phyloP scores from a whole-genome alignment of 192 early-diverging fungal genomes.

The Coemansia sp. region DNA sequence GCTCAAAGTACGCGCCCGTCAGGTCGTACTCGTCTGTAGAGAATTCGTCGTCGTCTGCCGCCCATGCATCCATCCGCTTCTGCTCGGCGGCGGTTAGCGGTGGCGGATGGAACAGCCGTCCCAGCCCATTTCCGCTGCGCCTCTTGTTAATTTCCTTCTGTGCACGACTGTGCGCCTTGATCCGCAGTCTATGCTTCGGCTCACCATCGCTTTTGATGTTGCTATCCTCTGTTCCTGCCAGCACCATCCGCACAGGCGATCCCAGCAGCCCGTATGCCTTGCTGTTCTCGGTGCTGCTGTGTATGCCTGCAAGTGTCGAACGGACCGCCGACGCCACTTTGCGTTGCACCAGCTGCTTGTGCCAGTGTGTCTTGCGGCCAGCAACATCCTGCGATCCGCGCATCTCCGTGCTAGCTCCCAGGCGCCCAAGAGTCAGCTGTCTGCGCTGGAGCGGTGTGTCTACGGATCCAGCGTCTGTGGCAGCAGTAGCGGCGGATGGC shows the following conservation, averaged over 20 bases:
- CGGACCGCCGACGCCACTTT: conserved; percentile 10
- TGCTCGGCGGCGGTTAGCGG: conserved; percentile 33
- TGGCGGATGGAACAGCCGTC: conserved; percentile 24
- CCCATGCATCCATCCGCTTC: conserved; percentile 49
- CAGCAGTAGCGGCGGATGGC: background rate
- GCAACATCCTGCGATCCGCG: background rate
- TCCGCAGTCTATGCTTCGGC: background rate
- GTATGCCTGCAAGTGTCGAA: conserved; percentile 14
- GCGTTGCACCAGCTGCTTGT: background rate
- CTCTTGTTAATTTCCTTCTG: background rate
- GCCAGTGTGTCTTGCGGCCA: background rate
- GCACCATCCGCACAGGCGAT: background rate
- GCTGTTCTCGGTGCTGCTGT: background rate
- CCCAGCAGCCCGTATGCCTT: background rate
- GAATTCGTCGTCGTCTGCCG: conserved; percentile 49
- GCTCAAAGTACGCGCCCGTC: conserved; percentile 43
- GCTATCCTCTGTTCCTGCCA: background rate
- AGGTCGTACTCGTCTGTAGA: conserved; percentile 41
- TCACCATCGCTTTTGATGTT: background rate
- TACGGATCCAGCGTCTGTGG: background rate
- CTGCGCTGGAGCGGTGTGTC: conserved; percentile 10
- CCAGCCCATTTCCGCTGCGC: conserved; percentile 9
- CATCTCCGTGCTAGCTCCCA: conserved; percentile 5
- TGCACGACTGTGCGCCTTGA: background rate
- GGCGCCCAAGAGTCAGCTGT: conserved; percentile 28